Conservation (phyloP, 169 alveolate genomes). For the Cryptosporidium meleagridis region DNA sequence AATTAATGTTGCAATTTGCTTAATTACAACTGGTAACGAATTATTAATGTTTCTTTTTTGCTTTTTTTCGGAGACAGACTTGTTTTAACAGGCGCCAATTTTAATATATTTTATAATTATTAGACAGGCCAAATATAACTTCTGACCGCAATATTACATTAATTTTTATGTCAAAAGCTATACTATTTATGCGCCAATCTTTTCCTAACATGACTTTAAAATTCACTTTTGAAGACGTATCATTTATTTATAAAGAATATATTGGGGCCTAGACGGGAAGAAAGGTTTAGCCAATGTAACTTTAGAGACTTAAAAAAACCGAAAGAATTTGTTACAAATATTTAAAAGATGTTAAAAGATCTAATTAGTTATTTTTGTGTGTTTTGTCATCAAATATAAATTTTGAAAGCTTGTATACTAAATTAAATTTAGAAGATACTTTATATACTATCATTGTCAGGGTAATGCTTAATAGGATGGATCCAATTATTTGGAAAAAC, state of each 20-base stretch:
- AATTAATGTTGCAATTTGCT: background rate
- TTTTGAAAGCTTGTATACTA: slow-evolving; percentile 29
- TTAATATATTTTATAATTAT: background rate
- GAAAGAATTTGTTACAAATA: too few relatives aligned
- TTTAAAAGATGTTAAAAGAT: background rate
- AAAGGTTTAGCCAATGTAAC: background rate
- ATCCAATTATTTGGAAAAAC: background rate
- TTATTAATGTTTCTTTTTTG: background rate
- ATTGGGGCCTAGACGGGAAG: background rate
- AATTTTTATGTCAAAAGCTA: background rate
- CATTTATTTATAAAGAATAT: background rate
- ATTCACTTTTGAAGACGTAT: background rate
- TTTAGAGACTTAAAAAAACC: background rate
- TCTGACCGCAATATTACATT: background rate
- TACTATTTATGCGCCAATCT: background rate
- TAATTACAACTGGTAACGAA: slow-evolving; percentile 3
- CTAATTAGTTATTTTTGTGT: background rate
- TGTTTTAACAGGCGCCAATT: slow-evolving; percentile 14
- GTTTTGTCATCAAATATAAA: slow-evolving; percentile 18
- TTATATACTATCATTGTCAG: background rate
- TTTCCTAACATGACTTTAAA: background rate
- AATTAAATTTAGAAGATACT: background rate
- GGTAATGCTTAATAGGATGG: background rate
- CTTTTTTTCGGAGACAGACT: slow-evolving; percentile 50
- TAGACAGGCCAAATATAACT: background rate